These are phyloP conservation scores for Trichosporon sp. DNA, from an alignment of 1,284 basidiomycete species.

Conservation along the genomic window DNA sequence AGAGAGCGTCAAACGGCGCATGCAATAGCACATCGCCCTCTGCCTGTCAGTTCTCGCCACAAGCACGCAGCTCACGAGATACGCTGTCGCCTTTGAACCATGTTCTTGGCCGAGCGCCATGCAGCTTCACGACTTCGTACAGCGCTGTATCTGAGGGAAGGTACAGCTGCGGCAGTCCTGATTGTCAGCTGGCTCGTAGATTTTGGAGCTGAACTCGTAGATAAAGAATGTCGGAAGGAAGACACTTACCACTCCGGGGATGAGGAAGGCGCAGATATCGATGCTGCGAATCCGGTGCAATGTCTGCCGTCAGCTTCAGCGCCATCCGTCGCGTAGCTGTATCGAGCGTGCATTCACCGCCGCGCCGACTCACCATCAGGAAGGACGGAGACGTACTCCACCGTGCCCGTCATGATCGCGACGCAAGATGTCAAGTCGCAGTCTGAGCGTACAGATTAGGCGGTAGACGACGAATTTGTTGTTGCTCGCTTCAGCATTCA, in stretches of 20 bases:
- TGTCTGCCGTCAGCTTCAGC: constrained; percentile 21
- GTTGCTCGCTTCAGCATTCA: background rate
- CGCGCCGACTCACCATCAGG: constrained; percentile 19
- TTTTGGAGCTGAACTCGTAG: too few species aligned
- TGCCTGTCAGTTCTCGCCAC: constrained; percentile 9
- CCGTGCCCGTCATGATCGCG: constrained; percentile 9
- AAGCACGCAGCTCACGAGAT: constrained; percentile 24
- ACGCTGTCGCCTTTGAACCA: constrained; percentile 41
- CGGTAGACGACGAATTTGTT: background rate
- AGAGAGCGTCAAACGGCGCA: constrained; percentile 38
- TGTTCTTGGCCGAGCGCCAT: constrained; percentile 31
- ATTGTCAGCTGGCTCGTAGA: background rate
- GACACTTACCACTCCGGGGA: constrained; percentile 41
- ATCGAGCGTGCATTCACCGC: too few species aligned
- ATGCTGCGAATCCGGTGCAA: constrained; percentile 26
- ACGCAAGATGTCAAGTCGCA: background rate
- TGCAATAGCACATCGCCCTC: constrained; percentile 38
- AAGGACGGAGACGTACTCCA: constrained; percentile 28
- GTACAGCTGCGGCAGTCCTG: constrained; percentile 39
- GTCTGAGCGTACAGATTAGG: too few species aligned
- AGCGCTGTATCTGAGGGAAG: constrained; percentile 23
- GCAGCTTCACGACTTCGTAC: constrained; percentile 33
- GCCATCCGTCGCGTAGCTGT: too few species aligned
- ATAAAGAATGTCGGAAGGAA: too few species aligned
- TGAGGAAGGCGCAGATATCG: constrained; percentile 41